Base-by-base conservation (phyloP, 2,329 filamentous ascomycete genomes). In the Fusarium longipes region DNA sequence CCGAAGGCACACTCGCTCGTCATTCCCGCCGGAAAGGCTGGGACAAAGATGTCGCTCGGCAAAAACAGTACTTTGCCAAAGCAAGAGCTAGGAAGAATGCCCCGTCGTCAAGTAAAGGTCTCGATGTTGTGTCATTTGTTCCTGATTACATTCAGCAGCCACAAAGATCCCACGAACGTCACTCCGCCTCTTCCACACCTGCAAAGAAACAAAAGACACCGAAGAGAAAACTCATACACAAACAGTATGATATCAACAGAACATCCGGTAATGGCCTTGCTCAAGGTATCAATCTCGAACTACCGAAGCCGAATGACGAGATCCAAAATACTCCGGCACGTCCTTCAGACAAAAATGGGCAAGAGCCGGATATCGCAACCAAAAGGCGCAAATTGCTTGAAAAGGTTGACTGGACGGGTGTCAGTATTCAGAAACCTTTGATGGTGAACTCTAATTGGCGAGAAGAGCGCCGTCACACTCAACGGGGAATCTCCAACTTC, bases 31-130 rank as follows among this genome's bases (percentile, higher is more conserved):
- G 74, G 8, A 78, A 73, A 48, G 71, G 74, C 15, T 77, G 70
- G 71, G 76, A 77, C 20, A 63, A 73, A 27, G 77, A 80, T 36
- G 57, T 67, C 18, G 70, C 74, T 20, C 77, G 75, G 17, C 80
- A 82, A 63, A 78, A 76, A 42, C 65, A 77, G 51, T 76, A 78
- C 52, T 82, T 82, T 63, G 79, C 79, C 18, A 78, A 75, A 54
- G 74, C 73, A 6, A 77, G 77, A 12, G 65, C 66, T 44, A 65
- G 70, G 27, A 68, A 62, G 50, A 67, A 63, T 18, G 64, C 69
- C 9, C 40, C 39, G 3, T 24, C 59, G 39, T 39, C 66, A n/a
- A 49, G 45, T 10, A 65, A 38, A 15, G 43, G 36, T 5, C 14
- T 44, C 8, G 40, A 53, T 22, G 24, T 52, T 18, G 17, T 49